Base-by-base conservation (phyloP, 768 basidiomycete genomes). In the Russula brevipes region DNA sequence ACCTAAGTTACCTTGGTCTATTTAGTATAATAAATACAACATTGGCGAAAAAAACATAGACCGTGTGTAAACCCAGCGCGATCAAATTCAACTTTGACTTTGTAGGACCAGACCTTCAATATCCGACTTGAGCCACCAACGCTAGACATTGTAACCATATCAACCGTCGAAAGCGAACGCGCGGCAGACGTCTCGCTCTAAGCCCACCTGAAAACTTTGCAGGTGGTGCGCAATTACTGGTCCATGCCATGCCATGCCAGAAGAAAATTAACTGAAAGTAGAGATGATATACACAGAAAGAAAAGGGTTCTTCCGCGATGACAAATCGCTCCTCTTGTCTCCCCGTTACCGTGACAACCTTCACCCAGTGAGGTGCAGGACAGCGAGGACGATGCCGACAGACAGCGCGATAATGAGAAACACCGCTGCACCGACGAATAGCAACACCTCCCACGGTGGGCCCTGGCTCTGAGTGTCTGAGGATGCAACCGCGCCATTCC, bases 361-460 rank as follows among this genome's bases (percentile, higher is more conserved):
- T 59, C 57, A 62, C 8, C 46, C 50, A 11, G 54, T 62, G 30
- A 66, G 54, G 49, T 63, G 36, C 33, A 72, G 46, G 41, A 70
- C 35, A 19, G 47, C 59, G 17, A 60, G 71, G 24, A 70, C 65
- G 35, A 64, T 47, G 38, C 54, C 66, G 31, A 67, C 10, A 5
- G 64, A 63, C 14, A 71, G 24, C 7, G 45, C 63, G 12, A 69
- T 12, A 51, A 72, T 50, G 41, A 66, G 53, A 57, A 58, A 46
- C 30, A 72, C 62, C 30, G 62, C 64, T 3, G 47, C 62, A 24
- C 54, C 66, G 51, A 71, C 65, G 47, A 66, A 66, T 41, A 47
- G 19, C 19, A 70, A 17, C 10, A 72, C 39, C 44, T 71, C 67
- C 63, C 49, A 62, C 70, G 75, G 56, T 70, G 76, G 54, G 68